A percentile compares a stretch with the other conserved stretches of the same genome.
These are phyloP conservation scores for Rutstroemia sp. DNA, from an alignment of 2,329 filamentous ascomycete species.

Conservation along the genomic window DNA sequence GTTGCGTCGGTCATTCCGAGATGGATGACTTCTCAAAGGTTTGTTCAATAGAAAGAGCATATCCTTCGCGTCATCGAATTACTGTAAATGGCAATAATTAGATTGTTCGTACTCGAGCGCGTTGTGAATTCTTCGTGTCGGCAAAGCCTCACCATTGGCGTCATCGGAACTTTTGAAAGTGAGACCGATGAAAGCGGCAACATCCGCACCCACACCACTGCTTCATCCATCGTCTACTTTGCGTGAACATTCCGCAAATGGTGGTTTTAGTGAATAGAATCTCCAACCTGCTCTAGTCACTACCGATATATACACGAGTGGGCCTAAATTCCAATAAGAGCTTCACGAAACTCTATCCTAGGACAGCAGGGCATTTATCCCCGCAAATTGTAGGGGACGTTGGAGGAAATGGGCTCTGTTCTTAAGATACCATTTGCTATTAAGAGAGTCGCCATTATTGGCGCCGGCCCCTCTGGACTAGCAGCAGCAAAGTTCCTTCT, in stretches of 20 bases:
- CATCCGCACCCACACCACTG: not conserved
- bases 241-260: too few relatives aligned
- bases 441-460: slow-evolving; percentile 66
- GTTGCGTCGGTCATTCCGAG: not conserved
- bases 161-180: slow-evolving; percentile 2
- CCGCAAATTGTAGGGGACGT: too few relatives aligned
- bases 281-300: too few relatives aligned
- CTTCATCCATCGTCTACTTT: not conserved
- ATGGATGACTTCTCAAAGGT: not conserved
- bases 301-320: too few relatives aligned
- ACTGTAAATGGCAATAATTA: not conserved
- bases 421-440: slow-evolving; percentile 32
- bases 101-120: not conserved
- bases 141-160: slow-evolving; percentile 1
- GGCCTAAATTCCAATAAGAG: too few relatives aligned
- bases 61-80: not conserved
- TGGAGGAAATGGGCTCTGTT: slow-evolving; percentile 21
- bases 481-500: slow-evolving; percentile 73
- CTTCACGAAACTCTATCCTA: too few relatives aligned
- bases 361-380: too few relatives aligned
- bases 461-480: slow-evolving; percentile 74
- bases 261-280: too few relatives aligned
- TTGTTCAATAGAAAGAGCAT: not conserved
- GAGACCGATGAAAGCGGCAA: not conserved
- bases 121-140: slow-evolving; percentile 7